Percentiles rank a stretch among this genome's conserved stretches.
Evolutionary conservation across 1,139 yeast species (phyloP).

Genomic region (Diutina scorzettiae): DNA sequence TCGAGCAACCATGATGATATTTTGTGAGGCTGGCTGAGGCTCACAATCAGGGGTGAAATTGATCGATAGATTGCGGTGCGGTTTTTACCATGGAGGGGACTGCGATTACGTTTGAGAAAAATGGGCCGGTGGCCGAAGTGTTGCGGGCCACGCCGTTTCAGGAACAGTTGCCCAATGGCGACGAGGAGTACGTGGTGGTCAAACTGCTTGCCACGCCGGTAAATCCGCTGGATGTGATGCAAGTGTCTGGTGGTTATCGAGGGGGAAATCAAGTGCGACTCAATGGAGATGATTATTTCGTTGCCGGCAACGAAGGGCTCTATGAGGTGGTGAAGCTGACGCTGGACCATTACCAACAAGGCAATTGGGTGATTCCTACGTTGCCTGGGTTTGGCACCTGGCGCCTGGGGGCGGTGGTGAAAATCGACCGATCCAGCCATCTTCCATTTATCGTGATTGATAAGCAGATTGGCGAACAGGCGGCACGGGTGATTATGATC

Average conservation of each 20-base stretch:
- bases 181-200: not conserved
- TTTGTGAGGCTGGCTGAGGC: no score
- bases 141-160: not conserved
- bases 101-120: not conserved
- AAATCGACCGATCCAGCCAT: not conserved
- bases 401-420: not conserved
- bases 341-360: not conserved
- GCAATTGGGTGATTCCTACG: slow-evolving; percentile 3
- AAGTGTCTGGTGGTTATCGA: slow-evolving; percentile 1
- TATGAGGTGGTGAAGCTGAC: not conserved
- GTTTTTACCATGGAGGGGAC: not conserved
- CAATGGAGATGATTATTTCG: not conserved
- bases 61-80: no score
- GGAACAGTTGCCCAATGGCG: not conserved
- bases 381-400: slow-evolving; percentile 3
- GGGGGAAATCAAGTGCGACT: not conserved
- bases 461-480: not conserved
- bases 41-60: no score
- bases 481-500: slow-evolving; percentile 1
- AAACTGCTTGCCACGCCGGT: not conserved
- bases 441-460: slow-evolving; percentile 1
- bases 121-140: not conserved
- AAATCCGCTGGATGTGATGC: slow-evolving; percentile 5
- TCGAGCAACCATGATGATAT: no score
- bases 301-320: slow-evolving; percentile 3